phyloP scores from a whole-genome alignment of 345 rosid species.

The Dipteronia dyeriana region DNA sequence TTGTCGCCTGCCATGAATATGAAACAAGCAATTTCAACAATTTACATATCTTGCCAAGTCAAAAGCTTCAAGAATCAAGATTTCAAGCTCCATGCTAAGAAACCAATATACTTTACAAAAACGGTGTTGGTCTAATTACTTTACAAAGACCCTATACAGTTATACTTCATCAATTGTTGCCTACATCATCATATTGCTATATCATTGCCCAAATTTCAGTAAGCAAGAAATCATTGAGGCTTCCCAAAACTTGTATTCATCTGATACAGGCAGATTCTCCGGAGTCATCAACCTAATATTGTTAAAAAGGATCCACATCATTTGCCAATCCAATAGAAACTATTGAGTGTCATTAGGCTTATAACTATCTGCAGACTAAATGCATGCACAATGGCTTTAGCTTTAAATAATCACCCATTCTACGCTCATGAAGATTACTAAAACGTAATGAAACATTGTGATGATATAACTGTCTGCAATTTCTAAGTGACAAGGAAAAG shows the following conservation, averaged over 20 bases:
- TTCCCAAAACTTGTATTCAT: not conserved
- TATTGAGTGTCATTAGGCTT: not conserved
- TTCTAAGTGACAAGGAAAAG: too few relatives aligned
- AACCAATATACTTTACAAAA: not conserved
- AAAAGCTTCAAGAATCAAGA: not conserved
- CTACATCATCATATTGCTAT: not conserved
- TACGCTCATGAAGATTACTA: not conserved
- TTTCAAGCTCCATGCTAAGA: not conserved
- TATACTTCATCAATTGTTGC: not conserved
- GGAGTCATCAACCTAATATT: not conserved
- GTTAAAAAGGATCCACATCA: not conserved
- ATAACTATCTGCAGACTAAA: not conserved
- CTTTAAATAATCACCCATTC: not conserved
- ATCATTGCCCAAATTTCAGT: not conserved
- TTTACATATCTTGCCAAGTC: not conserved
- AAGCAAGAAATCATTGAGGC: not conserved
- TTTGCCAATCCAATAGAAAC: not conserved
- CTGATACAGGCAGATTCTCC: not conserved
- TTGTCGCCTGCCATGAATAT: not conserved
- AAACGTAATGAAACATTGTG: not conserved
- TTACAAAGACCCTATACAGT: not conserved
- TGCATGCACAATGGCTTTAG: not conserved
- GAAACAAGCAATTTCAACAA: not conserved
- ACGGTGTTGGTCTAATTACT: not conserved
- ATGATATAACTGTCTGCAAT: not conserved